Evolutionary conservation across 495 filamentous ascomycete genomes (phyloP), one percentile per base, ranked within the genome.

Genomic region (Penicillium steckii): DNA sequence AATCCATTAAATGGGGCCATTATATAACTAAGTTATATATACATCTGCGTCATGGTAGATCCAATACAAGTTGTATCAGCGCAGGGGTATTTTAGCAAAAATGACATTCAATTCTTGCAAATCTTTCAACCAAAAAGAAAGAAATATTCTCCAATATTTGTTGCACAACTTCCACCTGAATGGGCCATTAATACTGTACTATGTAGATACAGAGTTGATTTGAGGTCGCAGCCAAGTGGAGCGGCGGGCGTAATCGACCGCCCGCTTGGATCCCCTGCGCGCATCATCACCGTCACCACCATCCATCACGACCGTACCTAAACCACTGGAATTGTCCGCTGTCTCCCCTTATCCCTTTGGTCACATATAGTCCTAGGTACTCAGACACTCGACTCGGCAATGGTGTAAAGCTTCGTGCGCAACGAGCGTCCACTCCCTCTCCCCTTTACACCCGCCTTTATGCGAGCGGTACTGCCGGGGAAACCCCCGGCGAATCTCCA

Each of bases 401-500:
- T 77, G 74, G 65, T 75, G 61, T 74, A 68, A 65, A 50, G 33
- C 52, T 46, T 45, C 35, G 30, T 62, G 60, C 65, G 61, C 64
- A 68, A 52, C 55, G 47, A 63, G 65, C 60, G 59, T 57, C 53
- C 55, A 38, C 49, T 47, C 41, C 53, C 50, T 15, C 64, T 37
- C 49, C 48, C 41, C 52, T 48, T 17, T 62, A 60, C 57, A 66
- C 59, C 66, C 64, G 69, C 62, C 72, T 74, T 66, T 64, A 86
- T 86, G 84, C 82, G 85, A 81, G 84, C 85, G 65, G 82, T 96
- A 76, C 85, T 96, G 68, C 93, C 93, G 62, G 93, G 93, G 69
- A 85, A 85, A 81, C 93, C 93, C 68, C 85, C 85, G 82, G 80
- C 90, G 63, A 88, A 84, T 75, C 88, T 92, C 65, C 90, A 95